Base-by-base conservation (phyloP, 192 early-diverging fungal genomes). In the Coemansia interrupta region DNA sequence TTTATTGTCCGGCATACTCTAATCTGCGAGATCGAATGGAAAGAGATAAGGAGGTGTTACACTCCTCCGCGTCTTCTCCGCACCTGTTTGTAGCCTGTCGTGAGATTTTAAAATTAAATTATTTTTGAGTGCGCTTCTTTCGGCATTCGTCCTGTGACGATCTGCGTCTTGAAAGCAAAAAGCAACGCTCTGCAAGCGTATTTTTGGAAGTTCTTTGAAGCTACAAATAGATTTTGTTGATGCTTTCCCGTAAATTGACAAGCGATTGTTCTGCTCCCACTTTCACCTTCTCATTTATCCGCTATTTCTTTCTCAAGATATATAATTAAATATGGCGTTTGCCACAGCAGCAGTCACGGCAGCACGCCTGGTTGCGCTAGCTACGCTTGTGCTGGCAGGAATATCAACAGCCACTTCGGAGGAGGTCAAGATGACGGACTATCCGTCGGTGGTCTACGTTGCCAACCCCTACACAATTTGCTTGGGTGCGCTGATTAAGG, bases 381-480 rank as follows among this genome's bases (percentile, higher is more conserved):
- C 17, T 44, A n/a, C 42, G 1, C 42, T 55, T 30, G 13, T 24
- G 11, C 38, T 71, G 17, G 13, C 42, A 28, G 40, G 46, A 18
- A 58, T 47, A 17, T 54, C 43, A 4, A 23, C 54, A 2, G 50
- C 30, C 15, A 42, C 45, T 5, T 39, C 61, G 11, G 56, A 68
- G n/a, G 61, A 58, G 23, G 58, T 61, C 29, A 39, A 59, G 13
- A 38, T 78, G 58, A 44, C 69, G 5, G 65, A 68, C 40, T 72
- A 65, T 26, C 74, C 74, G 2, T 71, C 61, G 14, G 46, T 68
- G 3, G 54, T 78, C 18, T 78, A 78, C 22, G 68, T 78, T 8
- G 59, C 69, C 17, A 72, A 69, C 24, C 74, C 74, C 4, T 78
- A 47, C 46, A 43, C 63, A 2, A 24, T 78, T 26, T 78, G 74